Base-by-base conservation (phyloP, 2,329 filamentous ascomycete genomes). In the Neofusicoccum sp. region DNA sequence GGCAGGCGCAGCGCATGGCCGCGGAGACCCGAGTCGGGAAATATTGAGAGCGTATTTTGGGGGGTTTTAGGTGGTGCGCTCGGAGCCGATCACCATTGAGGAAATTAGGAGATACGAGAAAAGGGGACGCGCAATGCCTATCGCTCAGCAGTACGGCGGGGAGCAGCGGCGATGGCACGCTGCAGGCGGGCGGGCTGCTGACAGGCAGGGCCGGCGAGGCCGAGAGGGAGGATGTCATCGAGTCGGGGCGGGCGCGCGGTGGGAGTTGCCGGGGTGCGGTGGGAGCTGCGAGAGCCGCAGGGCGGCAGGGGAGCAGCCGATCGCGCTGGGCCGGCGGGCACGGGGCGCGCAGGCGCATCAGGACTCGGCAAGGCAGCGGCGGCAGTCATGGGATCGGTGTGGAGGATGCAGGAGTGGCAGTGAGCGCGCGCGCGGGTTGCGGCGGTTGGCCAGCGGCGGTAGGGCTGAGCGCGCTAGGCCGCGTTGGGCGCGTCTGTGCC, bases 21-120 rank as follows among this genome's bases (percentile, higher is more conserved):
- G 51, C 41, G 43, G 43, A 36, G 51, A 20, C 51, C 51, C 51
- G n/a, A 56, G 51, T 56, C 34, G 38, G 51, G 51, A 56, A 43
- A 56, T 44, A 43, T 56, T 43, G 51, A 41, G n/a, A 14, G 38
- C 38, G 30, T 56, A 44, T 56, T 56, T 38, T 56, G n/a, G 51
- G 51, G 51, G 7, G 36, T 43, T n/a, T 56, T 43, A 24, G 51
- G 51, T 24, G 51, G 51, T 43, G 51, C 51, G 36, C 26, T 24
- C 36, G 33, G 36, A 24, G 51, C 11, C 51, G 51, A 56, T 56
- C 51, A 43, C 51, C 33, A 20, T 24, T 56, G n/a, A 38, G 51
- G 38, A 56, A 56, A 56, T 56, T 43, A 56, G 20, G 51, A 56
- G 51, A 56, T 56, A 56, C 51, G 51, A 56, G 51, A 43, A 56